These are phyloP conservation scores for Pyronema omphalodes DNA, from an alignment of 495 filamentous ascomycete species.

Conservation along the genomic window DNA sequence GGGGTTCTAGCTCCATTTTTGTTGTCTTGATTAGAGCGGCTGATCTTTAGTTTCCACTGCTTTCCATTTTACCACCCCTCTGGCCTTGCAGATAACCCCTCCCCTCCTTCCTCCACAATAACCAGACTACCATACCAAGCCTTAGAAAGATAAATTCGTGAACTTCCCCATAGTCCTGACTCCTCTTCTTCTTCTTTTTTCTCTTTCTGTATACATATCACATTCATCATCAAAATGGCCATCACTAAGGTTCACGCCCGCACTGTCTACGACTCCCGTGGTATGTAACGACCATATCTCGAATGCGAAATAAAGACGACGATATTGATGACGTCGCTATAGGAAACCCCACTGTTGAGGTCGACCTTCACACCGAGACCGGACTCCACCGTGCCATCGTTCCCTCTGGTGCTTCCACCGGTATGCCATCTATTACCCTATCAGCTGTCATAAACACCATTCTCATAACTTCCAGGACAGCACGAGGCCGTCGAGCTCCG, in stretches of 20 bases:
- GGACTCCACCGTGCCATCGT: conserved; percentile 98
- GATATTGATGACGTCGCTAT: conserved; percentile 22
- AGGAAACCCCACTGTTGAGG: conserved; percentile 37
- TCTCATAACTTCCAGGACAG: conserved; percentile 41
- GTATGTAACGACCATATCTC: conserved; percentile 30
- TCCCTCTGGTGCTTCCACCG: conserved; percentile 92
- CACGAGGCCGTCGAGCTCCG: conserved; percentile 98
- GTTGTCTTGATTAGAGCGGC: no score
- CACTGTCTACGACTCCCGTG: conserved; percentile 97
- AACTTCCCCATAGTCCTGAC: background rate
- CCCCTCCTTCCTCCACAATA: no score
- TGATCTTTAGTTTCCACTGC: no score
- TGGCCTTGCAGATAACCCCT: no score
- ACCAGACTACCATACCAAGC: no score
- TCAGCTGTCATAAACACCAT: background rate
- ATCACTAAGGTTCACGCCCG: conserved; percentile 98
- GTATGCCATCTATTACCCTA: conserved; percentile 28
- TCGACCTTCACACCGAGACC: conserved; percentile 78
- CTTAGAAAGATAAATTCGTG: background rate
- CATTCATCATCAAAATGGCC: conserved; percentile 39
- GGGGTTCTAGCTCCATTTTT: no score
- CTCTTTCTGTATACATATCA: background rate
- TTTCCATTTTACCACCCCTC: no score
- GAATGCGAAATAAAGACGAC: background rate
- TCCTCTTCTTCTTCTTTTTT: conserved; percentile 6